A percentile compares a stretch with the other conserved stretches of the same genome.
These are phyloP conservation scores for Penicillium expansum DNA, from an alignment of 2,329 filamentous ascomycete species.

Conservation along the genomic window DNA sequence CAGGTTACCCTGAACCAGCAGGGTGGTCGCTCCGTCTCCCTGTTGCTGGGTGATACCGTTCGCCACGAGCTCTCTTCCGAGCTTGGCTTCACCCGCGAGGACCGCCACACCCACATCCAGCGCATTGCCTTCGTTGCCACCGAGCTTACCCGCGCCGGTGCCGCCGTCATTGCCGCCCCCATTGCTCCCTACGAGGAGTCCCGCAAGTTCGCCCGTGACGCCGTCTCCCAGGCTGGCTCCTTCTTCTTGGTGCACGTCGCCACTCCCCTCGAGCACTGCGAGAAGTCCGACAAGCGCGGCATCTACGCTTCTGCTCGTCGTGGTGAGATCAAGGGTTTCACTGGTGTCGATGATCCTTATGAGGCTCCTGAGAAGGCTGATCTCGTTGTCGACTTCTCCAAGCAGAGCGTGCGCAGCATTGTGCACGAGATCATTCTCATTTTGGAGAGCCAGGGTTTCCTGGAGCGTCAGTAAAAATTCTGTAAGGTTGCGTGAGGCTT, in stretches of 20 bases:
- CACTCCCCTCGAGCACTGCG: conserved; percentile 85
- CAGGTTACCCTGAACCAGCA: conserved; percentile 98
- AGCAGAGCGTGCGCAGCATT: conserved; percentile 83
- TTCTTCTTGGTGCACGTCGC: conserved; percentile 97
- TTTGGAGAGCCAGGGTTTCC: conserved; percentile 81
- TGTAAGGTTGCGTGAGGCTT: conserved; percentile 13
- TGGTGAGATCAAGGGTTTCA: conserved; percentile 97
- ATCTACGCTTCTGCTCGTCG: conserved; percentile 80
- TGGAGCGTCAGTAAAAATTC: conserved; percentile 59
- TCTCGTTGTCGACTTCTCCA: conserved; percentile 78
- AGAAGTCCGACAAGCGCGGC: conserved; percentile 91
- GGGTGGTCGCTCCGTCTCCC: conserved; percentile 87
- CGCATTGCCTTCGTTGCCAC: conserved; percentile 95
- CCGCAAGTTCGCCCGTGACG: conserved; percentile 73
- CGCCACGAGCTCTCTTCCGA: conserved; percentile 89
- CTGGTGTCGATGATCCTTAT: conserved; percentile 95
- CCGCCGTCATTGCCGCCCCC: conserved; percentile 92
- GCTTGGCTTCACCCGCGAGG: conserved; percentile 89
- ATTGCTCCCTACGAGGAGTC: conserved; percentile 89
- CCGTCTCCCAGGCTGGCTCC: conserved; percentile 77
- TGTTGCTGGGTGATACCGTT: conserved; percentile 93
- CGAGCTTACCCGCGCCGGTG: conserved; percentile 87
- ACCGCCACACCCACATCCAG: conserved; percentile 90
- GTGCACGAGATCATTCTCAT: conserved; percentile 96
- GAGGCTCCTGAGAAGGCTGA: conserved; percentile 79